These are phyloP conservation scores for Alternaria sp. DNA, from an alignment of 2,329 filamentous ascomycete species.

Conservation along the genomic window DNA sequence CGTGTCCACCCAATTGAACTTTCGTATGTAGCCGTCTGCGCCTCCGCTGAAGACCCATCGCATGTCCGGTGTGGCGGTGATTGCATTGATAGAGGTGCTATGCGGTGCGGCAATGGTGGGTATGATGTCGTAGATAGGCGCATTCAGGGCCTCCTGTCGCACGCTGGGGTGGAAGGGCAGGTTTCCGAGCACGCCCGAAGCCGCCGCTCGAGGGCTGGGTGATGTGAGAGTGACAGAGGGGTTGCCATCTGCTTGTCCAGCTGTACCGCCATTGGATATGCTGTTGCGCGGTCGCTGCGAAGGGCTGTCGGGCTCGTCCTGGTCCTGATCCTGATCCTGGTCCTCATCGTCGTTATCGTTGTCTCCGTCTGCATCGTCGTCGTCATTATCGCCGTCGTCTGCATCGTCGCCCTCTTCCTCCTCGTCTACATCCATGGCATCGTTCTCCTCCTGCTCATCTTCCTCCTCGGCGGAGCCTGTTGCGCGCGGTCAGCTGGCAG, in stretches of 20 bases:
- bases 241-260: constrained; percentile 46
- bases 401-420: constrained; percentile 51
- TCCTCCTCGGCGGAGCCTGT: constrained; percentile 36
- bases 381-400: constrained; percentile 52
- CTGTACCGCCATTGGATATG: constrained; percentile 37
- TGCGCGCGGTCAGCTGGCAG: constrained; percentile 13
- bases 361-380: constrained; percentile 51
- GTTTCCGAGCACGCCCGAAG: constrained; percentile 35
- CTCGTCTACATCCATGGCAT: constrained; percentile 38
- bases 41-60: constrained; percentile 95
- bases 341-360: constrained; percentile 52
- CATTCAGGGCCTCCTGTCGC: constrained; percentile 79
- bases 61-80: constrained; percentile 91
- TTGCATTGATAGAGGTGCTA: constrained; percentile 91
- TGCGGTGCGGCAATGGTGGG: constrained; percentile 97
- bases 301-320: constrained; percentile 55
- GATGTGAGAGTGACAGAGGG: constrained; percentile 57
- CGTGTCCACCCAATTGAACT: constrained; percentile 93
- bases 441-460: constrained; percentile 46
- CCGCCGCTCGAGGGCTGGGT: constrained; percentile 51
- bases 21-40: constrained; percentile 92
- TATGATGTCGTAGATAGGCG: constrained; percentile 88
- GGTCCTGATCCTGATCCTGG: constrained; percentile 47
- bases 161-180: constrained; percentile 65
- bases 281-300: constrained; percentile 41